Evolutionary conservation across 2,329 filamentous ascomycete genomes (phyloP), one percentile per base, ranked within the genome.

Genomic region (Neoscytalidium dimidiatum): DNA sequence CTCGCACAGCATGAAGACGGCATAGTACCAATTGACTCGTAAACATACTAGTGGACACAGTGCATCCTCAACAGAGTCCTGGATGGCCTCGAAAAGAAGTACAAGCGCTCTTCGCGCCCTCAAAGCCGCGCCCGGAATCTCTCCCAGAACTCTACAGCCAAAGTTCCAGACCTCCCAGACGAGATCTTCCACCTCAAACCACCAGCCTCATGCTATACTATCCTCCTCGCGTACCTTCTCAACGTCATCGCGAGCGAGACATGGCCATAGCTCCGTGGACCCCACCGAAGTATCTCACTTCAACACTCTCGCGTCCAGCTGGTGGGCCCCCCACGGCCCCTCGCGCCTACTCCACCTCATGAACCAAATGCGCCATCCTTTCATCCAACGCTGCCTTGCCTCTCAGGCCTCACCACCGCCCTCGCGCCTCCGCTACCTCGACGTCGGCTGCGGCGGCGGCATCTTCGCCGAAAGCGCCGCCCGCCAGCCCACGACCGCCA

Each of bases 271-370:
- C 31, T 77, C 76, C 21, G 75, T 99, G 79, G 96, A 96, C 72
- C 86, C 91, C 62, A 87, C 90, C 69, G 94, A 99, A 82, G 88
- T 99, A 69, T 91, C 91, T 19, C 95, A 99, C 82, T 99, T 99
- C 86, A 93, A 93, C 74, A 88, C 88, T 68, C 92, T 99, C 73
- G 95, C 95, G 69, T 92, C 91, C 69, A 90, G 90, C 72, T 99
- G 95, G 95, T 99, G 95, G 95, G 94, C 98, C 79, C 92, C 94
- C 1, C 89, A 97, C 74, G 95, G 95, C 60, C 90, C 94, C 6
- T 97, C 93, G 3, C 88, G 94, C 43, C 88, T 97, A 66, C 88
- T 99, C 2, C 95, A 99, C 79, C 89, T 97, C 70, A 98, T 99
- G 94, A 98, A 99, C 80, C 95, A 95, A 1, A 87, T 97, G 51